Conservation (phyloP, 2,329 filamentous ascomycete species). For the Byssochlamys sp. region DNA sequence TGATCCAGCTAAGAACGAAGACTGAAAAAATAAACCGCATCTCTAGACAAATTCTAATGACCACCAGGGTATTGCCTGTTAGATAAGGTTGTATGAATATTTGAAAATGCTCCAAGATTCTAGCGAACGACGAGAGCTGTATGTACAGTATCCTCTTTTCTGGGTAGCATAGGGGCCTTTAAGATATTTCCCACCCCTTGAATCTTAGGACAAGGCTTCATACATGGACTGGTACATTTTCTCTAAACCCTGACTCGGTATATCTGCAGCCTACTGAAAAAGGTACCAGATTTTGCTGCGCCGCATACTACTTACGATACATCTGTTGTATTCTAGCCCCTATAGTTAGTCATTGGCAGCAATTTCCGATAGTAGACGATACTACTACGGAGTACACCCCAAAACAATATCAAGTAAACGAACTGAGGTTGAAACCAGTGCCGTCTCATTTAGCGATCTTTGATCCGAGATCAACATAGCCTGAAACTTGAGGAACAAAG, state of each 20-base stretch:
- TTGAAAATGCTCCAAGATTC: neutral
- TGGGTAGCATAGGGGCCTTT: neutral
- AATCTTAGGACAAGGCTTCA: neutral
- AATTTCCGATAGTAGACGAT: too few species aligned
- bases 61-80: neutral
- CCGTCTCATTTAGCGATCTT: neutral
- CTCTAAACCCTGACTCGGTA: neutral
- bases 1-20: neutral
- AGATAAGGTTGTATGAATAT: neutral
- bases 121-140: neutral
- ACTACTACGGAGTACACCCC: too few species aligned
- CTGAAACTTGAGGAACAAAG: neutral
- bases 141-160: neutral
- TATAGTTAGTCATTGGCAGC: too few species aligned
- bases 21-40: neutral
- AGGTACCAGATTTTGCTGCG: neutral
- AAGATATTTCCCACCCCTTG: neutral
- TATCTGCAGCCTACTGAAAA: neutral
- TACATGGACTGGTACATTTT: neutral
- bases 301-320: neutral
- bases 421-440: neutral
- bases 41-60: neutral
- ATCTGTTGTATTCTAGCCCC: neutral
- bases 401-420: neutral
- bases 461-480: neutral